Base-by-base conservation (phyloP, 2,329 filamentous ascomycete genomes). In the Capronia epimyces region DNA sequence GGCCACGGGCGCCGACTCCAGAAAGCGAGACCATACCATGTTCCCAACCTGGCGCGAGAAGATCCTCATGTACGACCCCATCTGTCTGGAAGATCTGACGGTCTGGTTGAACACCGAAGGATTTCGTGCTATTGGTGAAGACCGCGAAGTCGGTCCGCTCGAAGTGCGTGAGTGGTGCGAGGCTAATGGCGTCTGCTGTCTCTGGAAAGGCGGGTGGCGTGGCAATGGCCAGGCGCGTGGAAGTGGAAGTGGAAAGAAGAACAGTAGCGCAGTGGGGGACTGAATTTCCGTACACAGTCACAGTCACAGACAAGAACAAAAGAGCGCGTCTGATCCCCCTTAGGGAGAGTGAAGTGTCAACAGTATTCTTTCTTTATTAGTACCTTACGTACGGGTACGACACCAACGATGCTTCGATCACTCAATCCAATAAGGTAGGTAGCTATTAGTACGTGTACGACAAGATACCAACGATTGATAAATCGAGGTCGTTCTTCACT, bases 121-220 rank as follows among this genome's bases (percentile, higher is more conserved):
- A 20, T 69, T 90, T 39, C 76, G 75, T 10, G 72, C 74, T 2
- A 77, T 81, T 0, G 81, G 81, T 0, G 85, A 80, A 60, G 83
- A 87, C 58, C 76, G 75, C 7, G 82, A 87, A 64, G 78, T 86
- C 8, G 74, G 73, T 5, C 71, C 79, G 0, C 72, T 66, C 24
- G 82, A 87, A 64, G 85, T 94, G 15, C 89, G 93, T 74, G 81
- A 78, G 62, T 97, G 91, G 91, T 96, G 91, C 64, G 87, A 95
- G 69, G 82, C 81, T 34, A 86, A 85, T 66, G 89, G 90, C 40
- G 75, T 97, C 8, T 94, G 89, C 63, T 95, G 89, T 67, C 73
- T 89, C 25, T 87, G 82, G 82, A 83, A 76, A 34, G 60, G 58
- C 41, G 60, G 60, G 1, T 62, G 60, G 60, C 43, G 60, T 31